Evolutionary conservation across 352 stramenopile genomes (phyloP).

Genomic region (Globisporangium nagaii): DNA sequence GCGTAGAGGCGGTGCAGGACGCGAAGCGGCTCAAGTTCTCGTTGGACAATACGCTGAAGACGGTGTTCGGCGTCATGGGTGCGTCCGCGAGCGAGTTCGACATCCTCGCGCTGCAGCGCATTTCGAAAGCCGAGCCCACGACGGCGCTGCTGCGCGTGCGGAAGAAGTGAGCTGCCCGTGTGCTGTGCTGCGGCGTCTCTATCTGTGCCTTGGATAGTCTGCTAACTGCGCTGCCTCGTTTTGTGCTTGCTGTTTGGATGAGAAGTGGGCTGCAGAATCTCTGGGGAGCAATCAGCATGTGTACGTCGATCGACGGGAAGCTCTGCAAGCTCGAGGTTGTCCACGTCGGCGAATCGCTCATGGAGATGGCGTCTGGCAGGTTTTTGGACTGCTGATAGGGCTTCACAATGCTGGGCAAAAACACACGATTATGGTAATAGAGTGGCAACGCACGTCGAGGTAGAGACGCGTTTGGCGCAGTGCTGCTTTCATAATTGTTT

Average conservation of each 20-base stretch:
- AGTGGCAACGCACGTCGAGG: too few species aligned
- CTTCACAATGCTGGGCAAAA: too few species aligned
- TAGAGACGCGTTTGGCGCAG: too few species aligned
- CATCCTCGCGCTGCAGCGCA: slow-evolving; percentile 31
- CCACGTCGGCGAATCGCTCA: slow-evolving; percentile 20
- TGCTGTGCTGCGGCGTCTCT: background rate
- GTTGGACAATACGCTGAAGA: slow-evolving; percentile 65
- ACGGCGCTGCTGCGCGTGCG: slow-evolving; percentile 60
- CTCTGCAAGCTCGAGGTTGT: slow-evolving; percentile 19
- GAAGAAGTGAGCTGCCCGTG: slow-evolving; percentile 20
- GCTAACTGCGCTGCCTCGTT: background rate
- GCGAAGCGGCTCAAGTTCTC: slow-evolving; percentile 67
- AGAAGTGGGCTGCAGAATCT: slow-evolving; percentile 51
- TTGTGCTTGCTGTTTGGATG: background rate
- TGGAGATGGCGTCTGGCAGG: slow-evolving; percentile 53
- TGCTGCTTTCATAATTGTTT: too few species aligned
- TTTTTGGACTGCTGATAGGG: slow-evolving; percentile 39
- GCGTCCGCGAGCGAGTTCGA: slow-evolving; percentile 62
- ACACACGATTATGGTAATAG: too few species aligned
- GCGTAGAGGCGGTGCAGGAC: slow-evolving; percentile 27
- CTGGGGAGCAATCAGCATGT: slow-evolving; percentile 70
- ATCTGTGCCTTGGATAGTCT: background rate
- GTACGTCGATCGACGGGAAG: slow-evolving; percentile 50
- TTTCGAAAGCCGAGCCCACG: slow-evolving; percentile 27
- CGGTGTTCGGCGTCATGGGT: slow-evolving; percentile 60